Evolutionary conservation across 257 asterid species (phyloP).

Genomic region (Paraleonurus japonicus): DNA sequence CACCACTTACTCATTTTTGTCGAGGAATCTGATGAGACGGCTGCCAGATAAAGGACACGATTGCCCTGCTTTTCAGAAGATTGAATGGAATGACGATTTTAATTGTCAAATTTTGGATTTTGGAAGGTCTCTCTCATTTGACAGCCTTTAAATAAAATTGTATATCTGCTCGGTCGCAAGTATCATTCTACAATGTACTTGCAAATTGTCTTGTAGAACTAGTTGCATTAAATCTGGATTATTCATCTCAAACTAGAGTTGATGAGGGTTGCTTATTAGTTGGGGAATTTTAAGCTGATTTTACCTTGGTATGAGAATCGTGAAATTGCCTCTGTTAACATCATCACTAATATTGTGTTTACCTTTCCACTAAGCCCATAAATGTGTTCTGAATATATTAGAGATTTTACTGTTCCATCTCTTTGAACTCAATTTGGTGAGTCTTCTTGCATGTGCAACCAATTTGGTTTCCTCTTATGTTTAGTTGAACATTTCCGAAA

Average conservation of each 20-base stretch:
- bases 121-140: slow-evolving; percentile 57
- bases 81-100: slow-evolving; percentile 51
- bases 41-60: slow-evolving; percentile 49
- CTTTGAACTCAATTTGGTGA: slow-evolving; percentile 10
- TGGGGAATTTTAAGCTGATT: not conserved
- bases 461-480: not conserved
- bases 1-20: slow-evolving; percentile 60
- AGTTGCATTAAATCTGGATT: not conserved
- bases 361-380: not conserved
- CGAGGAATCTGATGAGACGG: slow-evolving; percentile 52
- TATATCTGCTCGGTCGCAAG: not conserved
- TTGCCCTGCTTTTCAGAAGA: slow-evolving; percentile 36
- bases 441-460: not conserved
- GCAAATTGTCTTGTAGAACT: not conserved
- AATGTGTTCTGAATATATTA: not conserved
- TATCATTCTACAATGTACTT: not conserved
- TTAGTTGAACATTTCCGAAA: slow-evolving; percentile 11
- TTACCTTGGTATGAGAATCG: not conserved
- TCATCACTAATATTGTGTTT: slow-evolving; percentile 1
- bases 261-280: not conserved
- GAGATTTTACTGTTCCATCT: slow-evolving; percentile 7
- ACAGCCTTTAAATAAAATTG: not conserved
- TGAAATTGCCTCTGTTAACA: not conserved
- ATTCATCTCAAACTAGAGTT: not conserved
- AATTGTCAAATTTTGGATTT: slow-evolving; percentile 44